These are phyloP conservation scores for Pichia nanzhaoensis DNA, from an alignment of 805 yeast species.

Conservation along the genomic window DNA sequence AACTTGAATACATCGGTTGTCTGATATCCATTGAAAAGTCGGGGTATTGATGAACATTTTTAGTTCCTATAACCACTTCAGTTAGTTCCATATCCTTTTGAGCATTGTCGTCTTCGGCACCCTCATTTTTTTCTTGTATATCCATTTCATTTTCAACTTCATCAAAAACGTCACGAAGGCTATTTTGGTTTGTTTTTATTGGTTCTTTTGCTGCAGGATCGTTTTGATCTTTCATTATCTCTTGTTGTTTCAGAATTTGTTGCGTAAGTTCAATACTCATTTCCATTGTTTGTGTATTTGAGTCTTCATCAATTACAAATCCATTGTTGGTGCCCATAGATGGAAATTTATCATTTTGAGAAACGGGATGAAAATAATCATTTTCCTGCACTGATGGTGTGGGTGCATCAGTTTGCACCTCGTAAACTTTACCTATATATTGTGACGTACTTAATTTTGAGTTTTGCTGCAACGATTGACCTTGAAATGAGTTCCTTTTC, in stretches of 20 bases:
- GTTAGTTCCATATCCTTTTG: conserved; percentile 8
- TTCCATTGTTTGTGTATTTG: conserved; percentile 24
- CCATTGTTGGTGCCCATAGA: neutral
- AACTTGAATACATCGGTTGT: conserved; percentile 2
- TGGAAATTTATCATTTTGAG: neutral
- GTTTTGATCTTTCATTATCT: conserved; percentile 7
- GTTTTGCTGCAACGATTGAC: neutral
- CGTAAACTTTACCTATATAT: conserved; percentile 5
- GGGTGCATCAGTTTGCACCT: neutral
- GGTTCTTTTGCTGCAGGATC: neutral
- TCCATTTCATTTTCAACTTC: conserved; percentile 6
- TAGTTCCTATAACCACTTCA: neutral
- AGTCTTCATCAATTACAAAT: conserved; percentile 19
- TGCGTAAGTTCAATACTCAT: conserved; percentile 22
- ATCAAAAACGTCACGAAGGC: conserved; percentile 12
- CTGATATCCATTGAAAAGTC: conserved; percentile 17
- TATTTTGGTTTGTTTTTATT: neutral
- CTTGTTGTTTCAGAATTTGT: conserved; percentile 17
- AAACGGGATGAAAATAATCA: no score
- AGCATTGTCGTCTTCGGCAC: neutral
- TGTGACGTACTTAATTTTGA: conserved; percentile 5
- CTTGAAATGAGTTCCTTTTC: conserved; percentile 7
- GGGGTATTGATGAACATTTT: neutral
- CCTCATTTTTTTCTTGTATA: neutral
- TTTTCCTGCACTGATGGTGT: neutral